Evolutionary conservation across 2,329 filamentous ascomycete genomes (phyloP), one percentile per base, ranked within the genome.

Genomic region (Cadophora sp.): DNA sequence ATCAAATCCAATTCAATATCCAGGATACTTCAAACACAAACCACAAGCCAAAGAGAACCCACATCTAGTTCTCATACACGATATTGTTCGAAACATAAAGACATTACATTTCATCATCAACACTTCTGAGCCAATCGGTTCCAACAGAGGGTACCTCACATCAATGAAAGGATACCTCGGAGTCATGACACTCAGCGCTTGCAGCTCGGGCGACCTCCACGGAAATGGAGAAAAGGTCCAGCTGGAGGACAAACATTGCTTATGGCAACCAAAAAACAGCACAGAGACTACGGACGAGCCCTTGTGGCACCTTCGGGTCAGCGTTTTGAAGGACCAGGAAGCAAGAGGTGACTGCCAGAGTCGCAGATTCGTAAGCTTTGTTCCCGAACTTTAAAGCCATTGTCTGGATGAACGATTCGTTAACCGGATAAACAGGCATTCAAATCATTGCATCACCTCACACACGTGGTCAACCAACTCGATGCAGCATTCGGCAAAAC

Each of bases 241-340:
- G 7, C 29, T 70, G 3, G 68, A 71, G n/a, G 66, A 69, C 14
- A 50, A 70, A n/a, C 67, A 73, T 24, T 70, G 67, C 12, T 65
- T 76, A 12, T 76, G 74, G 74, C 62, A 69, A 40, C 73, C 68
- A 43, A 63, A 68, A 3, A 62, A 27, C 12, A 34, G n/a, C 11
- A 27, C 22, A 6, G 27, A 55, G 27, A 26, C 50, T 14, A 70
- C 66, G 27, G 51, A 65, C 37, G 62, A 68, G 29, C 73, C 73
- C 22, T 34, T 70, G 34, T 76, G 71, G 71, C 71, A 76, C 69
- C 60, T 76, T 27, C 62, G 68, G 4, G 68, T 76, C 12, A 72
- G 60, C 14, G 70, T 74, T 24, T 53, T 76, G 55, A 75, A 73
- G 55, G 72, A 76, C 34, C 65, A 72, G 51, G 69, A 73, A 66